Evolutionary conservation across 176 grass and related monocot species (phyloP), one percentile per base, ranked within the genome.

Genomic region (Metroxylon sagu): DNA sequence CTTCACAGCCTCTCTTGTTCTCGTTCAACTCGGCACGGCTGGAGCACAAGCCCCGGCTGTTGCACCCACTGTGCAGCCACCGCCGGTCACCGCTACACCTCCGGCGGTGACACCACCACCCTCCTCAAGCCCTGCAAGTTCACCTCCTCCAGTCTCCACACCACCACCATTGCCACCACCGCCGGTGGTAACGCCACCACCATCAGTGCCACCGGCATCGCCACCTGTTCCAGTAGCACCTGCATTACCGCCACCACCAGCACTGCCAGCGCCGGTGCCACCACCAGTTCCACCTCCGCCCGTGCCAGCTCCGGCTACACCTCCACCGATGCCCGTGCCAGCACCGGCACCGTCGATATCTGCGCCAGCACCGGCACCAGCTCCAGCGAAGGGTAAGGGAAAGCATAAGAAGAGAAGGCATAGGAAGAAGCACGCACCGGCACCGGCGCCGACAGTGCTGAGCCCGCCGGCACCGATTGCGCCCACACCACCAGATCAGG

Each of bases 391-490:
- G 80, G 61, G 80, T 43, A 95, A 79, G 68, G 76, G 83, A 56
- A 95, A 81, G 71, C 77, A 68, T 50, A 79, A 60, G 80, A 89
- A 64, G 79, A 78, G 71, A 55, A 43, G 79, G 29, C 68, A 71
- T 50, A 81, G 70, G 56, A 89, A 83, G 73, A 95, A 95, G 82
- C 60, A 75, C 10, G 77, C 90, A 0, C 57, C 74, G 5, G 86
- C 82, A 7, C 86, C 87, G 0, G 83, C 77, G 39, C 90, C 90
- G 0, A 66, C 72, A 4, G 66, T 64, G 19, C 74, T 72, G 15
- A 95, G 90, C 58, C 90, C 90, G 14, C 90, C 90, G 19, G 83
- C 83, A 15, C 90, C 90, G 4, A 57, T 64, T 6, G 77, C 77
- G 21, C 91, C 80, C 10, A 54, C 78, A 50, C 74, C 86, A 3